These are phyloP conservation scores for Argentina anserina DNA, from an alignment of 306 rosid species.

Conservation along the genomic window DNA sequence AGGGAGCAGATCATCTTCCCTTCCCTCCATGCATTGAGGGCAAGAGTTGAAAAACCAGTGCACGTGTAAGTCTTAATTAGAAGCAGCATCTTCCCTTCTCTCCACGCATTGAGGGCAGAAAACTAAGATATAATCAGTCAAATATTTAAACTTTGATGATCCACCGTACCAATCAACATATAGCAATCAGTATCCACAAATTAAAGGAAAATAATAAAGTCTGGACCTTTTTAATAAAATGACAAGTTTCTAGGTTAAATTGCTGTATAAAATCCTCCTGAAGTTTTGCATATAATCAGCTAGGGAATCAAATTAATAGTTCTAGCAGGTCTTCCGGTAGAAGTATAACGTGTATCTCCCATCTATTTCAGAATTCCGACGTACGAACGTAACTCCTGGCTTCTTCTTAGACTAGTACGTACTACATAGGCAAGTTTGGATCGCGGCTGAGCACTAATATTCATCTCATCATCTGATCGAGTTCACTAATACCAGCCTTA, in stretches of 20 bases:
- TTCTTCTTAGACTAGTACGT: no score
- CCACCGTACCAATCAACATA: no score
- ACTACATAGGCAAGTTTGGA: no score
- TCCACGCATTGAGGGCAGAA: constrained; percentile 15
- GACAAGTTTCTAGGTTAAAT: neutral
- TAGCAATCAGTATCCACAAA: neutral
- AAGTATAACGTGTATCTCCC: neutral
- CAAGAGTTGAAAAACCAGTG: constrained; percentile 5
- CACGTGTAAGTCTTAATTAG: constrained; percentile 3
- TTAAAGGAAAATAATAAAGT: neutral
- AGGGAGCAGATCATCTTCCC: constrained; percentile 11
- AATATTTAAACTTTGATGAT: neutral
- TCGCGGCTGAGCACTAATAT: no score
- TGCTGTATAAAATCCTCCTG: constrained; percentile 3
- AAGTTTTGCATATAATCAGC: neutral
- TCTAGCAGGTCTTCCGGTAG: neutral
- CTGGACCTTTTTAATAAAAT: neutral
- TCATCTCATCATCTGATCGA: no score
- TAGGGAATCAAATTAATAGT: neutral
- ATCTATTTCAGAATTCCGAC: no score
- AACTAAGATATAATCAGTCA: neutral
- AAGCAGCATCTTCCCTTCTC: constrained; percentile 7
- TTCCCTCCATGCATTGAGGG: neutral
- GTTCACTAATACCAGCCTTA: no score
- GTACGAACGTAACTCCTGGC: no score